Evolutionary conservation across 345 rosid genomes (phyloP), one percentile per base, ranked within the genome.

Genomic region (Populus pruinosa): DNA sequence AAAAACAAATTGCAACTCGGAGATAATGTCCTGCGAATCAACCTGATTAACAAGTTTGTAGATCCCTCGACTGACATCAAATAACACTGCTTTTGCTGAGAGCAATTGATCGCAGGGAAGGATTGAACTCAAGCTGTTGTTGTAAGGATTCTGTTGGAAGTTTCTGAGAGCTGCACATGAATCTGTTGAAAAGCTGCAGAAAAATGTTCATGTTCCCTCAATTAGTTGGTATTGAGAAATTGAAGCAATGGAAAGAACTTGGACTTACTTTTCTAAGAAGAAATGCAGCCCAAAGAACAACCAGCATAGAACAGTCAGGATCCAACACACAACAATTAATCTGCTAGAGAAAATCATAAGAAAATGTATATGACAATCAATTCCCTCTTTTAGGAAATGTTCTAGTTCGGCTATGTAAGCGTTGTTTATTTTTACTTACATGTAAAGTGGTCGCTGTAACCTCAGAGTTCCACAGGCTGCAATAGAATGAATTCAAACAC

Each of bases 41-140:
- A 89, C 91, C 87, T 86, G 64, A 6, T 82, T 84, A 53, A 90
- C 93, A 64, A 86, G 75, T 68, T 83, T 27, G 81, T 90, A 87
- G 77, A 91, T 85, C 72, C 85, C 89, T 35, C 73, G 79, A n/a
- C 93, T 76, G 35, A 90, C 88, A 75, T 86, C 85, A 2, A 33
- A 79, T 16, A 91, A 77, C 27, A 84, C 50, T 8, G 91, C 73
- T 77, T 84, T 80, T 55, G 92, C 96, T 1, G 82, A 77, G 27
- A 72, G 88, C 76, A 91, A 50, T 31, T 90, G 88, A 31, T 87
- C 86, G 41, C 96, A 91, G 18, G 93, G 96, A 27, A 91, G 87
- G 78, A 91, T 87, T 7, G 92, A 83, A 74, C 90, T 89, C 84
- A 91, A 81, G 83, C 88, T 91, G 81, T 78, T 91, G 83, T 85